A percentile compares a stretch with the other conserved stretches of the same genome.
These are phyloP conservation scores for Purpureocillium takamizusanense DNA, from an alignment of 2,329 filamentous ascomycete genomes.

Conservation along the genomic window DNA sequence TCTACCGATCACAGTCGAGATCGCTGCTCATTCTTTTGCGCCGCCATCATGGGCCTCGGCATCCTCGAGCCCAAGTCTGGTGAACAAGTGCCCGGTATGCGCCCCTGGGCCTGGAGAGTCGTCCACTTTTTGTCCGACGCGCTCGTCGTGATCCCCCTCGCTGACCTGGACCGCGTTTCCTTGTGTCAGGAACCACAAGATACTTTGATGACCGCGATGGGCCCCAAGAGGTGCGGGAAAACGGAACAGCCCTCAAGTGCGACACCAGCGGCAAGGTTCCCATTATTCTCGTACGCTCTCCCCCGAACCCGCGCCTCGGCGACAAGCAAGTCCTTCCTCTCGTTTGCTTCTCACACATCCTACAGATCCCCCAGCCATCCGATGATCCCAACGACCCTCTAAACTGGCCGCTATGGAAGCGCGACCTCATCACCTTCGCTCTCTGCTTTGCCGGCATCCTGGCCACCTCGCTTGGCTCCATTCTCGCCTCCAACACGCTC, in stretches of 20 bases:
- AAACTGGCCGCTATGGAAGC: conserved; percentile 76
- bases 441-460: conserved; percentile 77
- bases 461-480: conserved; percentile 73
- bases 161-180: conserved; percentile 1
- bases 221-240: conserved; percentile 31
- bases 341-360: background rate
- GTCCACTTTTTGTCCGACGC: background rate
- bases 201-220: conserved; percentile 53
- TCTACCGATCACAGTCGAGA: too few species aligned
- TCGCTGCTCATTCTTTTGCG: conserved; percentile 2
- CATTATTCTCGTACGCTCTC: conserved; percentile 60
- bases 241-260: conserved; percentile 53
- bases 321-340: background rate
- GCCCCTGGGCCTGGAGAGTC: background rate
- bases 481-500: conserved; percentile 82
- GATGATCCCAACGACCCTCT: conserved; percentile 87
- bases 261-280: conserved; percentile 56
- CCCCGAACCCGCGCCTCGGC: background rate
- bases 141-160: background rate
- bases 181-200: conserved; percentile 45
- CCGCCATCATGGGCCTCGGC: conserved; percentile 42
- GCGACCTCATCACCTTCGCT: conserved; percentile 69
- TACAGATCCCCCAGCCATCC: conserved; percentile 66
- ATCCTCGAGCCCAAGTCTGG: conserved; percentile 60
- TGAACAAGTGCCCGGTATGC: conserved; percentile 65